Percentiles rank a stretch among this genome's conserved stretches.
phyloP scores from a whole-genome alignment of 2,329 filamentous ascomycete genomes.

The Gyromitra esculenta region DNA sequence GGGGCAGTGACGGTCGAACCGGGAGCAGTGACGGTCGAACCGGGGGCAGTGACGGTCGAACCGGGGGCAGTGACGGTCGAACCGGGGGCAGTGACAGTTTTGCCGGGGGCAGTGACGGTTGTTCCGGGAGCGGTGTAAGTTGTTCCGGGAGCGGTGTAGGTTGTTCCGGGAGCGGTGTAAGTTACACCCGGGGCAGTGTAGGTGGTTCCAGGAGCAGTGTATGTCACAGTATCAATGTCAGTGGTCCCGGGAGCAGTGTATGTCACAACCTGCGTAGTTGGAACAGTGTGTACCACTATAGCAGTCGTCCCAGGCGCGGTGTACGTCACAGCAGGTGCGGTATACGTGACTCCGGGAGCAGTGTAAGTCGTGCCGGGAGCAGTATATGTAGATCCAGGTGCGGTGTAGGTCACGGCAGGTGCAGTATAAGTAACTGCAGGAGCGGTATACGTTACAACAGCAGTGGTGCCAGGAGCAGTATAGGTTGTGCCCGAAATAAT shows the following conservation, averaged over 20 bases:
- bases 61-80: too few relatives aligned
- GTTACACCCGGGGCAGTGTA: constrained; percentile 23
- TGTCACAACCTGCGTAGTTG: constrained; percentile 7
- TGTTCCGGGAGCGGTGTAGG: constrained; percentile 17
- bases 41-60: too few relatives aligned
- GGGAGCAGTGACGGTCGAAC: too few relatives aligned
- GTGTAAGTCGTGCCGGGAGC: neutral
- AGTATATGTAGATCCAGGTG: constrained; percentile 11
- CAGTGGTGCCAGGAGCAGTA: constrained; percentile 19
- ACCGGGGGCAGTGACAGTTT: too few relatives aligned
- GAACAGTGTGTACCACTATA: constrained; percentile 31
- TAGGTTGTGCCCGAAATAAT: constrained; percentile 10
- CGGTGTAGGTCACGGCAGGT: constrained; percentile 15
- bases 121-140: constrained; percentile 10
- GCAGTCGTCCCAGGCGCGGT: constrained; percentile 34
- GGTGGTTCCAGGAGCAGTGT: constrained; percentile 4
- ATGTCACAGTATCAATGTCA: neutral
- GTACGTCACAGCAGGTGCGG: constrained; percentile 12
- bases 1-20: too few relatives aligned
- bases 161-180: constrained; percentile 11
- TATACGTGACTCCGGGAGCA: neutral
- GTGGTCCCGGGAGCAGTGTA: constrained; percentile 29
- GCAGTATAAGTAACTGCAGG: constrained; percentile 45
- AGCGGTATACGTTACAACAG: constrained; percentile 26
- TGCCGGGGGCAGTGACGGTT: constrained; percentile 16